Evolutionary conservation across 805 yeast genomes (phyloP).

Genomic region (Cyberlindnera subsufficiens): DNA sequence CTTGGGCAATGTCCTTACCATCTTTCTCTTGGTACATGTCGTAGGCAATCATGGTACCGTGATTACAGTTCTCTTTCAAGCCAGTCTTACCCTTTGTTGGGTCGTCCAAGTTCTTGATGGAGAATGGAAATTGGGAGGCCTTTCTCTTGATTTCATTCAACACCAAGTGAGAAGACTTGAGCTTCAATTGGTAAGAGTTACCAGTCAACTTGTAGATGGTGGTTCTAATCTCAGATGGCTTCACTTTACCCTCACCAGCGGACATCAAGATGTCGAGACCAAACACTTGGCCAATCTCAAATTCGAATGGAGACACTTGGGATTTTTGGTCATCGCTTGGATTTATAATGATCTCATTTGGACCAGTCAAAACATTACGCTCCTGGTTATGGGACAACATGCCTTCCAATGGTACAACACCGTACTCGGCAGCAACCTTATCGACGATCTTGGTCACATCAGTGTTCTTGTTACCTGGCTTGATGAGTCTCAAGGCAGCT

Average conservation of each 20-base stretch:
- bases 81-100: conserved; percentile 71
- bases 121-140: conserved; percentile 63
- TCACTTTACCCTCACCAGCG: conserved; percentile 61
- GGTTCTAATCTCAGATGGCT: conserved; percentile 52
- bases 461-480: conserved; percentile 65
- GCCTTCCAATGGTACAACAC: conserved; percentile 60
- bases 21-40: conserved; percentile 65
- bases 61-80: conserved; percentile 64
- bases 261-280: conserved; percentile 70
- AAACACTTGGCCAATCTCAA: conserved; percentile 72
- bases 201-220: conserved; percentile 71
- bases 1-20: conserved; percentile 63
- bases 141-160: conserved; percentile 63
- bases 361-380: conserved; percentile 63
- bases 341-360: conserved; percentile 70
- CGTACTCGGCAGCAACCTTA: conserved; percentile 54
- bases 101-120: conserved; percentile 59
- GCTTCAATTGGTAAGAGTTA: conserved; percentile 58
- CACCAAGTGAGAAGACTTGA: conserved; percentile 63
- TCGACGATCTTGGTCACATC: conserved; percentile 66
- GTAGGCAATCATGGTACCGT: conserved; percentile 59
- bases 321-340: conserved; percentile 62
- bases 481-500: conserved; percentile 66
- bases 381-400: conserved; percentile 72
- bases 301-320: conserved; percentile 57